Conservation (phyloP, 257 asterid genomes). For the Gentiana straminea region DNA sequence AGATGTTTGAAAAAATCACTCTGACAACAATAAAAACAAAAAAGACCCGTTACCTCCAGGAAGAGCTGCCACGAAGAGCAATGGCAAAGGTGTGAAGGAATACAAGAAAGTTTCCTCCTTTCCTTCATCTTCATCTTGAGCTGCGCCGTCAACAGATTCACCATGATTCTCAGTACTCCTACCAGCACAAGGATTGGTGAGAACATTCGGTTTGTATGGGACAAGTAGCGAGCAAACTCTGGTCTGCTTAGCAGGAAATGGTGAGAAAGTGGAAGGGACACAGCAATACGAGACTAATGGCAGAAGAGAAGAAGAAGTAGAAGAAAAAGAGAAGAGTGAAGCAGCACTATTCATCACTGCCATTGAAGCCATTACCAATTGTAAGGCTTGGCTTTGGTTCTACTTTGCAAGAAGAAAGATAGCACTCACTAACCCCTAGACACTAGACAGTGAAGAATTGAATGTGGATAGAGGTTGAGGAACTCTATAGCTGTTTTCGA, state of each 20-base stretch:
- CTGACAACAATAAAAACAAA: background rate
- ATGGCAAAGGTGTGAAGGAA: conserved; percentile 48
- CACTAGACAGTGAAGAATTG: too few species aligned
- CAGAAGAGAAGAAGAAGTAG: conserved; percentile 16
- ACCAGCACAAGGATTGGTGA: conserved; percentile 20
- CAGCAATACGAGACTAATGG: conserved; percentile 16
- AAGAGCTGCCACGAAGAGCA: conserved; percentile 54
- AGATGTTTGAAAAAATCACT: background rate
- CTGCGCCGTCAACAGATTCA: conserved; percentile 5
- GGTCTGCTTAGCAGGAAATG: conserved; percentile 1
- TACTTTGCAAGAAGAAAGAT: too few species aligned
- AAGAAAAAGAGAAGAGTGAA: conserved; percentile 22
- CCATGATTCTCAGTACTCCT: conserved; percentile 9
- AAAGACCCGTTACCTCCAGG: conserved; percentile 58
- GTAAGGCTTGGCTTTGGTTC: too few species aligned
- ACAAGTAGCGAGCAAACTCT: conserved; percentile 2
- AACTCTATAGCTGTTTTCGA: too few species aligned
- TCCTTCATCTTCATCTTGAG: conserved; percentile 5
- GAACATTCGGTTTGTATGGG: conserved; percentile 3
- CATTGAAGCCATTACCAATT: conserved; percentile 18
- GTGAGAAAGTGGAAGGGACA: conserved; percentile 10
- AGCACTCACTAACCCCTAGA: too few species aligned
- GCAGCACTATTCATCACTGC: conserved; percentile 38
- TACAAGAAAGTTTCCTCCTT: conserved; percentile 33
- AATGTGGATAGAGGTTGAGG: too few species aligned